phyloP scores from a whole-genome alignment of 495 filamentous ascomycete species.

The Neurospora sp. region DNA sequence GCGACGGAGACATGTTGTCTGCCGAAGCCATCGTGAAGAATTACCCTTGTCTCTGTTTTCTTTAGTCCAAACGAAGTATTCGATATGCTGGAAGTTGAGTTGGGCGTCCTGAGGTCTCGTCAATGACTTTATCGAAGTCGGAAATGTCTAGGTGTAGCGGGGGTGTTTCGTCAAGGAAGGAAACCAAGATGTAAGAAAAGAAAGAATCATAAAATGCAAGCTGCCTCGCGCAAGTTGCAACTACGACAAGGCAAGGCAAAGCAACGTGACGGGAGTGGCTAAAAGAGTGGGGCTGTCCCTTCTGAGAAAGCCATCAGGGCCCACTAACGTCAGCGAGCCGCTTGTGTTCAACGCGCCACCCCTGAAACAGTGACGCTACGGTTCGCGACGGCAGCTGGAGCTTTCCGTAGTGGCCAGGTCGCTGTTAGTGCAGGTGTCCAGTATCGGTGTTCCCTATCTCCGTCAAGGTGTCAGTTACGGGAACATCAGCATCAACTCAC shows the following conservation, averaged over 20 bases:
- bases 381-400: neutral
- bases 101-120: neutral
- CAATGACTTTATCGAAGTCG: neutral
- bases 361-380: neutral
- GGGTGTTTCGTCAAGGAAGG: neutral
- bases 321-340: neutral
- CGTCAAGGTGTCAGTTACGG: neutral
- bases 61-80: neutral
- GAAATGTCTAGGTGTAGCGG: neutral
- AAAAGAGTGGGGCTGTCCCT: neutral
- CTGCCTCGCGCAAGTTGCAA: neutral
- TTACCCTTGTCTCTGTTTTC: neutral
- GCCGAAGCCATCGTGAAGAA: slow-evolving; percentile 16
- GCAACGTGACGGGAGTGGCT: neutral
- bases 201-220: neutral
- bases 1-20: slow-evolving; percentile 17
- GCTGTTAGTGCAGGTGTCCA: neutral
- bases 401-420: neutral
- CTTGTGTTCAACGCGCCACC: neutral
- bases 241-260: neutral
- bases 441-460: neutral
- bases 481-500: neutral
- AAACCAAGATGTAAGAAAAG: neutral
- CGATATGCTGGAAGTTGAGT: neutral
- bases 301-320: neutral